Percentiles rank a stretch among this genome's conserved stretches.
Conservation (phyloP, 257 asterid genomes). For the Buddleja alternifolia region DNA sequence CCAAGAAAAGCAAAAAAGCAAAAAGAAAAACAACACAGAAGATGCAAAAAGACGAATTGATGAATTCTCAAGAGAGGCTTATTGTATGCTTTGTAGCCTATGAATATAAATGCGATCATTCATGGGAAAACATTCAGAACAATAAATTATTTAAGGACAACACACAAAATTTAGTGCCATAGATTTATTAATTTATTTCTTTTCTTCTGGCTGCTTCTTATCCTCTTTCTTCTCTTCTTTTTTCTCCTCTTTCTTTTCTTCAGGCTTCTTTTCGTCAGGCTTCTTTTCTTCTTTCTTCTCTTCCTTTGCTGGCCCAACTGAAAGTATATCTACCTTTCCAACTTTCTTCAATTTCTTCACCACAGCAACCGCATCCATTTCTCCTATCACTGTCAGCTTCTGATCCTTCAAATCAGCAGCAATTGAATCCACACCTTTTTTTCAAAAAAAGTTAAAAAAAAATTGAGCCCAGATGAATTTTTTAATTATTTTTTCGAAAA, state of each 20-base stretch:
- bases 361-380: conserved; percentile 74
- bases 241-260: conserved; percentile 43
- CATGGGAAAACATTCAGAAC: too few species aligned
- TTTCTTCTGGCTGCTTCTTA: conserved; percentile 10
- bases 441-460: neutral
- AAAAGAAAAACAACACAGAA: too few species aligned
- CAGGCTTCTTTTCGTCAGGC: conserved; percentile 34
- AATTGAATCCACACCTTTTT: conserved; percentile 71
- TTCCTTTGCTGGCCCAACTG: conserved; percentile 78
- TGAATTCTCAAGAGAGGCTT: too few species aligned
- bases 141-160: neutral
- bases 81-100: too few species aligned
- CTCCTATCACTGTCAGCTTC: conserved; percentile 71
- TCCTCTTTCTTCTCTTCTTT: conserved; percentile 37
- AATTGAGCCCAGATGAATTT: neutral
- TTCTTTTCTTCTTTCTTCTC: conserved; percentile 51
- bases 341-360: conserved; percentile 69
- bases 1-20: too few species aligned
- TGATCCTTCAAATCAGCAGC: conserved; percentile 73
- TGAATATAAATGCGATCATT: too few species aligned
- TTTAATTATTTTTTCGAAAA: neutral
- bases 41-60: too few species aligned
- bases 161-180: neutral
- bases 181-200: neutral
- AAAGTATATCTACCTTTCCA: conserved; percentile 66